Base-by-base conservation (phyloP, 176 grass and related monocot species). In the Oryza brachyantha region DNA sequence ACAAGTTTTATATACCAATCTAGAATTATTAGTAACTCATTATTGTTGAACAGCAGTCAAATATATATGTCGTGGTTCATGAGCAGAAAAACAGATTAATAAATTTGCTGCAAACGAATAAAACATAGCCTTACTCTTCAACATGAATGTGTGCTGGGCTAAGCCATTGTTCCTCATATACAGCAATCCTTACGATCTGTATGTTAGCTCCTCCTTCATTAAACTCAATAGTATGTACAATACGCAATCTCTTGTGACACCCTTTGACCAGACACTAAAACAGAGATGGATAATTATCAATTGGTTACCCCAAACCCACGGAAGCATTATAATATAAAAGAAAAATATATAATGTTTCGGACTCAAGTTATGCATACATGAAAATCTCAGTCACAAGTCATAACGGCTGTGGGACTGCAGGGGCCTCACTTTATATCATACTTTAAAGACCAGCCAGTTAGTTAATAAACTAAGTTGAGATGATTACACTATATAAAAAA, bases 141-240 rank as follows among this genome's bases (percentile, higher is more conserved):
- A 92, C 84, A 45, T 89, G 37, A 35, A 95, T 67, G 87, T 68
- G 89, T 83, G 88, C 76, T 62, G 96, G 90, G 72, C 81, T 89
- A 79, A 86, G 79, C 92, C 96, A 95, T 73, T 91, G 64, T 87
- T 99, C 96, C 88, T 99, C 92, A 76, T 91, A 99, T 38, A 99
- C 86, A 34, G 90, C 85, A 89, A 99, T 82, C 78, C 96, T 95
- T 55, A 93, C 86, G 55, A 94, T 89, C 61, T 99, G 87, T 91
- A 95, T 91, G 79, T 81, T 83, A 46, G 84, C 87, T 41, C 96
- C 96, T 41, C 92, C 92, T 77, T 93, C 92, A 60, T 64, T 99
- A n/a, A 95, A 95, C 60, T 95, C 90, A 72, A 99, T 95, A 61
- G 92, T 93, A 76, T 99, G 92, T 61, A 99, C 86, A 74, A 99